Evolutionary conservation across 1,284 basidiomycete genomes (phyloP), one percentile per base, ranked within the genome.

Genomic region (Earliella scabrosa): DNA sequence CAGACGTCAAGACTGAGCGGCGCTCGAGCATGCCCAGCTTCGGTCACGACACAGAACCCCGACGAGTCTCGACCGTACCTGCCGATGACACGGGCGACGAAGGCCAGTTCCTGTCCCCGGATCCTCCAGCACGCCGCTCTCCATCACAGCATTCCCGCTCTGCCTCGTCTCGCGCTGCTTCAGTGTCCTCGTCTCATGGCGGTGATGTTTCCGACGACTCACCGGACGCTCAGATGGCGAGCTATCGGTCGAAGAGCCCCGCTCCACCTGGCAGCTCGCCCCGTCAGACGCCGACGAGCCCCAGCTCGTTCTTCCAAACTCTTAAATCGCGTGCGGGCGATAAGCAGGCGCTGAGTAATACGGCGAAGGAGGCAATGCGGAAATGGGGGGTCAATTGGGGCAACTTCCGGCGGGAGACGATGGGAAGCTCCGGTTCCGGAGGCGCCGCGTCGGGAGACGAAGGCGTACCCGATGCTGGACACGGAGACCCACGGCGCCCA

Each of bases 351-450:
- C 74, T 95, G 21, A 86, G 84, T 65, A 87, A 87, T 64, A 86
- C 86, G 2, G 93, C 93, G 3, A 90, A 88, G 70, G 93, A 95
- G 69, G 82, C 88, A 13, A 87, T 95, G 78, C 86, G 87, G 52
- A 95, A 95, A 70, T 95, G 93, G 92, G 87, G 93, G 20, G 87
- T 86, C 18, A 92, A 86, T 61, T 95, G 89, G 89, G 82, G 78
- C 40, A 77, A 77, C 18, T 69, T 86, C 66, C 82, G 81, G 71
- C 86, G 83, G 63, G 83, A 88, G 26, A 64, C 57, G 44, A 56
- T 56, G 38, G 52, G 54, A 9, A 54, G 51, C 35, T 34, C 49
- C 23, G 50, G 61, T 35, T 31, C 54, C 58, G 39, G 81, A 77
- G 45, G 52, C 9, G 60, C 56, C 20, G 24, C 46, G 6, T 41